These are phyloP conservation scores for Fraxinus sp. DNA, from an alignment of 305 asterid genomes.

Conservation along the genomic window DNA sequence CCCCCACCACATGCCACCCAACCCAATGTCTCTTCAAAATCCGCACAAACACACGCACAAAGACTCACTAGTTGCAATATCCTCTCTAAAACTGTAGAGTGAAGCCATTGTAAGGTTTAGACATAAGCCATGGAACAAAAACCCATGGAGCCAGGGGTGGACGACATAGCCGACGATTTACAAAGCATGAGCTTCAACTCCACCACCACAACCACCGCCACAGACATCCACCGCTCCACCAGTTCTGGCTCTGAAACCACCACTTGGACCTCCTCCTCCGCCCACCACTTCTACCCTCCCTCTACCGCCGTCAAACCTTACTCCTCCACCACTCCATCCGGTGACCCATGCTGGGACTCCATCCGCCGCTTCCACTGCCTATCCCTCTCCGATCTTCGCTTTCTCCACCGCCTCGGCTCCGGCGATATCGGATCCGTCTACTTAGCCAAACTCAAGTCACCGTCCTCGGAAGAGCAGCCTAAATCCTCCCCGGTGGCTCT, in stretches of 20 bases:
- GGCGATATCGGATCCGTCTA: conserved; percentile 96
- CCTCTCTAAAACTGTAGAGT: background rate
- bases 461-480: conserved; percentile 20
- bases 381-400: conserved; percentile 78
- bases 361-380: conserved; percentile 53
- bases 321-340: conserved; percentile 52
- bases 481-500: conserved; percentile 27
- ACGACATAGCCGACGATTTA: conserved; percentile 76
- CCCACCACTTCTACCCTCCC: conserved; percentile 33
- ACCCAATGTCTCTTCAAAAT: background rate
- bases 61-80: background rate
- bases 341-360: conserved; percentile 76
- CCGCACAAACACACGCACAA: background rate
- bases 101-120: background rate
- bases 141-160: conserved; percentile 70
- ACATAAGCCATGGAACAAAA: background rate
- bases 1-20: background rate
- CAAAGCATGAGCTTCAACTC: conserved; percentile 94
- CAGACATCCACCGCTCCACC: conserved; percentile 92
- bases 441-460: conserved; percentile 66
- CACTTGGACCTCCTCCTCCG: conserved; percentile 47
- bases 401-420: conserved; percentile 87
- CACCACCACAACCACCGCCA: conserved; percentile 68
- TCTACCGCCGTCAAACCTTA: conserved; percentile 35
- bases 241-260: conserved; percentile 84